These are phyloP conservation scores for Umbilicus rupestris DNA, from an alignment of 164 flowering plant species.

Conservation along the genomic window DNA sequence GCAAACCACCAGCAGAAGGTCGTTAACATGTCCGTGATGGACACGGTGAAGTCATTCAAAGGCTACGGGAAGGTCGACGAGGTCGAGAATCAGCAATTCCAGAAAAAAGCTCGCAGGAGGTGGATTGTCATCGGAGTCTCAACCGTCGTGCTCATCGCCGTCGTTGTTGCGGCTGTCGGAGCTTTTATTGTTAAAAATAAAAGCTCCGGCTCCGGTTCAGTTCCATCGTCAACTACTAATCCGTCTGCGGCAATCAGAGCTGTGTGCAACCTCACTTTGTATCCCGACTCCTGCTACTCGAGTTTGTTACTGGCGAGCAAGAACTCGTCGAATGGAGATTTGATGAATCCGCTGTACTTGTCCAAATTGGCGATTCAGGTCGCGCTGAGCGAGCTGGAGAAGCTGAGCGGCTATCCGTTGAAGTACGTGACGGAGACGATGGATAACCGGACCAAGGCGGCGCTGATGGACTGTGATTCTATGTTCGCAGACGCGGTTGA, in stretches of 20 bases:
- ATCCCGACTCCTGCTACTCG: slow-evolving; percentile 39
- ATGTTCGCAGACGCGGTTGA: slow-evolving; percentile 34
- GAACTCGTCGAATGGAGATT: slow-evolving; percentile 21
- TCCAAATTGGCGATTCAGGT: slow-evolving; percentile 33
- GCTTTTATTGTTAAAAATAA: slow-evolving; percentile 26
- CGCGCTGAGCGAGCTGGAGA: slow-evolving; percentile 31
- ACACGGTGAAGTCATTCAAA: slow-evolving; percentile 51
- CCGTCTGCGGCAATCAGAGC: slow-evolving; percentile 22
- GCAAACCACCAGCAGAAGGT: neutral
- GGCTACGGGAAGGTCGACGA: slow-evolving; percentile 57
- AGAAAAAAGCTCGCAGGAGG: slow-evolving; percentile 36
- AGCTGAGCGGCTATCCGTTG: slow-evolving; percentile 20
- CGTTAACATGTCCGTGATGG: slow-evolving; percentile 17
- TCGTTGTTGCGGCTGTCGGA: slow-evolving; percentile 33
- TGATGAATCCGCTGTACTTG: slow-evolving; percentile 22
- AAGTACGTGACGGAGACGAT: slow-evolving; percentile 12
- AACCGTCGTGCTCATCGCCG: slow-evolving; percentile 25
- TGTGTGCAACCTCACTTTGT: slow-evolving; percentile 35
- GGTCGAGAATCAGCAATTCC: slow-evolving; percentile 37
- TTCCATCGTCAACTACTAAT: slow-evolving; percentile 8
- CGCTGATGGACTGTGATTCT: slow-evolving; percentile 35
- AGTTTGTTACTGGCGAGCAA: slow-evolving; percentile 20
- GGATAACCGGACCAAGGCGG: slow-evolving; percentile 17
- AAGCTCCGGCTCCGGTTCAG: slow-evolving; percentile 4
- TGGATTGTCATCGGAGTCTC: slow-evolving; percentile 39